These are phyloP conservation scores for Tetraselmis chui DNA, from an alignment of 139 green algal species.

Conservation along the genomic window DNA sequence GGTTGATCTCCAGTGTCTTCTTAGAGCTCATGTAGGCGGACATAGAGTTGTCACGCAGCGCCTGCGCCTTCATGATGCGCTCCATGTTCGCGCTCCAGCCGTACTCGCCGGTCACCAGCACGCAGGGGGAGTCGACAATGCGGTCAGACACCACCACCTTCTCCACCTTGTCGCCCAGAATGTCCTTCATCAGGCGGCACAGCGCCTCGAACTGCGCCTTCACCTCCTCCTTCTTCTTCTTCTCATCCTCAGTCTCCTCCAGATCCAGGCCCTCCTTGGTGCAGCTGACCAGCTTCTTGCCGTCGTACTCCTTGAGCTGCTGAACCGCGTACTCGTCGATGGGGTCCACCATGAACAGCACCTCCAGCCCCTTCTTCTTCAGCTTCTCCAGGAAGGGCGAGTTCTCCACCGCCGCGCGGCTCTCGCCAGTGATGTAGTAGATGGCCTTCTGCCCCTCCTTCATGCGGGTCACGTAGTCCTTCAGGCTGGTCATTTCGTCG, in stretches of 20 bases:
- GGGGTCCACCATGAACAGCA: constrained; percentile 93
- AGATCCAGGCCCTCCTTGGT: constrained; percentile 86
- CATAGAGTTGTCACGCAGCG: constrained; percentile 80
- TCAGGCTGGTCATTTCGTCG: constrained; percentile 59
- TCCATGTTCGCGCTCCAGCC: constrained; percentile 99
- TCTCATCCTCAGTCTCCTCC: constrained; percentile 37
- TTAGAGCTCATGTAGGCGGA: constrained; percentile 94
- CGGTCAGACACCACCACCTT: constrained; percentile 73
- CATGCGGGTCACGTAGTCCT: constrained; percentile 83
- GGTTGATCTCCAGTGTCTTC: constrained; percentile 97
- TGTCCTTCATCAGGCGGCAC: neutral
- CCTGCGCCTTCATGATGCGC: constrained; percentile 83
- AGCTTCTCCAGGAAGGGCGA: constrained; percentile 87
- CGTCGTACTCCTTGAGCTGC: constrained; percentile 78
- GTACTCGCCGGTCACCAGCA: constrained; percentile 94
- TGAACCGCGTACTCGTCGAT: constrained; percentile 89
- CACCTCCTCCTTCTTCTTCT: constrained; percentile 37
- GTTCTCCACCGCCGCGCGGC: constrained; percentile 37
- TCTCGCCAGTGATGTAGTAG: constrained; percentile 86
- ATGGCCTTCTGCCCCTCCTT: constrained; percentile 88
- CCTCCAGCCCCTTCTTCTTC: constrained; percentile 70
- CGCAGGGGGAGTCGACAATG: constrained; percentile 82
- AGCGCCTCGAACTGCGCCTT: constrained; percentile 20
- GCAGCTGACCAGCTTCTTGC: constrained; percentile 82
- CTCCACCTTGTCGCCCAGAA: constrained; percentile 59